phyloP scores from a whole-genome alignment of 805 yeast genomes.

The Metschnikowia corniflorae region DNA sequence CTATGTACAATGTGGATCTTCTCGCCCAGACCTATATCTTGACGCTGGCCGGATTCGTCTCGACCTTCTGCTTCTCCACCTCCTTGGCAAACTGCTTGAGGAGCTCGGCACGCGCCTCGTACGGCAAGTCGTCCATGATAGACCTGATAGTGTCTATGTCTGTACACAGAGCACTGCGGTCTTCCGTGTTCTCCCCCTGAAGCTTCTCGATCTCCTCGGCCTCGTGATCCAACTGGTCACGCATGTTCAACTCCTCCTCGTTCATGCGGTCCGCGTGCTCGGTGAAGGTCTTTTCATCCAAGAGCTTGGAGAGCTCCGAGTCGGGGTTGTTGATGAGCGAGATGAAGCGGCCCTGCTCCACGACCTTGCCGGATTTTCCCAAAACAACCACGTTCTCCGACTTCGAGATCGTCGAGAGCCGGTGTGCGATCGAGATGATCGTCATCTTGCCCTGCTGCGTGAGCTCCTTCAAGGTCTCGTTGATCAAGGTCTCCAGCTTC shows the following conservation, averaged over 20 bases:
- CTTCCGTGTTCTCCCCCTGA: slow-evolving; percentile 13
- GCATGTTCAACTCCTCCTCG: slow-evolving; percentile 26
- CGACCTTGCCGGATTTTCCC: slow-evolving; percentile 40
- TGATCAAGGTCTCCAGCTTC: slow-evolving; percentile 44
- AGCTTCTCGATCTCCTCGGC: slow-evolving; percentile 22
- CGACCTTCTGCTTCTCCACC: slow-evolving; percentile 12
- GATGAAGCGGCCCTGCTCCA: slow-evolving; percentile 38
- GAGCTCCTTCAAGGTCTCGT: slow-evolving; percentile 38
- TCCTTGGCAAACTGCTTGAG: slow-evolving; percentile 25
- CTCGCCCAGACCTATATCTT: slow-evolving; percentile 7
- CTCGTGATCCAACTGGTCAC: slow-evolving; percentile 24
- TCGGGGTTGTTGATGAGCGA: slow-evolving; percentile 38
- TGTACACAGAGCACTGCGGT: slow-evolving; percentile 1
- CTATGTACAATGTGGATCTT: slow-evolving; percentile 15
- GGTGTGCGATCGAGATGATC: slow-evolving; percentile 43
- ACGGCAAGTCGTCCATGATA: slow-evolving; percentile 36
- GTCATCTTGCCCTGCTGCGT: slow-evolving; percentile 39
- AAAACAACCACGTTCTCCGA: slow-evolving; percentile 42
- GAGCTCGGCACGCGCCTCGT: slow-evolving; percentile 29
- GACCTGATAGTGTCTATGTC: slow-evolving; percentile 26
- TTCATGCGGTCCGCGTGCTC: slow-evolving; percentile 19
- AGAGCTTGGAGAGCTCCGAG: slow-evolving; percentile 39
- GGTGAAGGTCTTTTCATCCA: slow-evolving; percentile 33
- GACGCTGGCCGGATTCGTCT: slow-evolving; percentile 6
- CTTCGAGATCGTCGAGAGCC: slow-evolving; percentile 43